These are phyloP conservation scores for Monilinia polystroma DNA, from an alignment of 2,329 filamentous ascomycete species.

Conservation along the genomic window DNA sequence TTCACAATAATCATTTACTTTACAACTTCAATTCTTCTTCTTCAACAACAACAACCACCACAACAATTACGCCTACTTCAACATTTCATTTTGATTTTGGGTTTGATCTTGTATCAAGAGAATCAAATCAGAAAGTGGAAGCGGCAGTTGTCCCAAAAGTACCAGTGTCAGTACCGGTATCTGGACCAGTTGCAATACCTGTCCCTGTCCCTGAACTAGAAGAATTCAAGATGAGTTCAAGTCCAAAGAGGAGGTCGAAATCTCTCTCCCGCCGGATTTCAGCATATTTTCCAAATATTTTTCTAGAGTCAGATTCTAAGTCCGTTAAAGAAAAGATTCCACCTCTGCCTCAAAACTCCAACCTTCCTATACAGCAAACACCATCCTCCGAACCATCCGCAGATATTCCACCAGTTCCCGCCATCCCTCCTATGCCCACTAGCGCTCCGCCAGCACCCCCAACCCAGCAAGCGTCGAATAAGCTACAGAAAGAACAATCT, in stretches of 20 bases:
- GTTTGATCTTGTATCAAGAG: background rate
- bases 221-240: slow-evolving; percentile 24
- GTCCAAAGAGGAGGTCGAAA: slow-evolving; percentile 19
- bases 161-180: too few relatives aligned
- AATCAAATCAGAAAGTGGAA: slow-evolving; percentile 3
- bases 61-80: too few relatives aligned
- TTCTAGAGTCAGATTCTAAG: slow-evolving; percentile 22
- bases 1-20: slow-evolving; percentile 2
- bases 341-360: slow-evolving; percentile 3
- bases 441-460: slow-evolving; percentile 9
- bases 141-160: background rate
- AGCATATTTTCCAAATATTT: slow-evolving; percentile 20
- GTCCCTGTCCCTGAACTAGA: background rate
- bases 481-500: slow-evolving; percentile 19
- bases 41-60: too few relatives aligned
- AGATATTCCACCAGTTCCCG: slow-evolving; percentile 5
- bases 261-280: slow-evolving; percentile 22
- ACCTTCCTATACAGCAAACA: background rate
- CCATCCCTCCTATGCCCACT: slow-evolving; percentile 5
- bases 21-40: background rate
- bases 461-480: background rate
- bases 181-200: too few relatives aligned
- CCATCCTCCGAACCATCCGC: slow-evolving; percentile 5
- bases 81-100: background rate
- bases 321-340: slow-evolving; percentile 17